A percentile compares a stretch with the other conserved stretches of the same genome.
Evolutionary conservation across 2,329 filamentous ascomycete genomes (phyloP).

Genomic region (Raffaelea ambrosiae): DNA sequence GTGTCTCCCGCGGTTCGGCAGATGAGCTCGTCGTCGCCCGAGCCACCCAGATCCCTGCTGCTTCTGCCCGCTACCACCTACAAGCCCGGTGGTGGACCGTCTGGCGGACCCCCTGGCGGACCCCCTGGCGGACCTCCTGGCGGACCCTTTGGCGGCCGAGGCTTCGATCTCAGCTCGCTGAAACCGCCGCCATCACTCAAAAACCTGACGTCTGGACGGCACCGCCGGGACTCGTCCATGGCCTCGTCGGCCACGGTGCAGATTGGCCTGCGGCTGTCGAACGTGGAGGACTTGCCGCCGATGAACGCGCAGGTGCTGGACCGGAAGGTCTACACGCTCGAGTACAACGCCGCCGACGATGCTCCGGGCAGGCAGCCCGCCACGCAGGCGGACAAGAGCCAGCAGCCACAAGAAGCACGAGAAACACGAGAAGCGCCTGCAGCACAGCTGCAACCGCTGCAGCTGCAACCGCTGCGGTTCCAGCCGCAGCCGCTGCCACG

Average conservation of each 20-base stretch:
- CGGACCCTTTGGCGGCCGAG: too few relatives aligned
- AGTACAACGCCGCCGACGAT: slow-evolving; percentile 6
- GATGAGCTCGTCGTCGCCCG: slow-evolving; percentile 19
- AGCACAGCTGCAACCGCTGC: background rate
- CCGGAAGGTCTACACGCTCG: slow-evolving; percentile 28
- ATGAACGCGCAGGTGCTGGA: slow-evolving; percentile 21
- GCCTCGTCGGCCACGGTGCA: slow-evolving; percentile 61
- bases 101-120: too few relatives aligned
- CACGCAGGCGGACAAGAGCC: background rate
- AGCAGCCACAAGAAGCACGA: too few relatives aligned
- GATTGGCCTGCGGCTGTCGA: slow-evolving; percentile 61
- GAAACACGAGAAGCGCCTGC: too few relatives aligned
- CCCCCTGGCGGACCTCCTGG: too few relatives aligned
- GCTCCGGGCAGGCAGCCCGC: background rate
- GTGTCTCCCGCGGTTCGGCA: too few relatives aligned
- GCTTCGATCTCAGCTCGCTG: slow-evolving; percentile 18
- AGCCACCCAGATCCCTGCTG: slow-evolving; percentile 21
- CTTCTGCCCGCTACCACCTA: slow-evolving; percentile 42
- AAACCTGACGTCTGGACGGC: slow-evolving; percentile 32
- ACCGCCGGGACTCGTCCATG: slow-evolving; percentile 51
- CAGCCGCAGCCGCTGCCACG: background rate
- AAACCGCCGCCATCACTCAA: slow-evolving; percentile 35
- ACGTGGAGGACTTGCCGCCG: slow-evolving; percentile 40
- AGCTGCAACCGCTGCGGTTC: background rate
- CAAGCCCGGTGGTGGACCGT: slow-evolving; percentile 20